Evolutionary conservation across 345 rosid species (phyloP).

Genomic region (Melaleuca alternifolia): DNA sequence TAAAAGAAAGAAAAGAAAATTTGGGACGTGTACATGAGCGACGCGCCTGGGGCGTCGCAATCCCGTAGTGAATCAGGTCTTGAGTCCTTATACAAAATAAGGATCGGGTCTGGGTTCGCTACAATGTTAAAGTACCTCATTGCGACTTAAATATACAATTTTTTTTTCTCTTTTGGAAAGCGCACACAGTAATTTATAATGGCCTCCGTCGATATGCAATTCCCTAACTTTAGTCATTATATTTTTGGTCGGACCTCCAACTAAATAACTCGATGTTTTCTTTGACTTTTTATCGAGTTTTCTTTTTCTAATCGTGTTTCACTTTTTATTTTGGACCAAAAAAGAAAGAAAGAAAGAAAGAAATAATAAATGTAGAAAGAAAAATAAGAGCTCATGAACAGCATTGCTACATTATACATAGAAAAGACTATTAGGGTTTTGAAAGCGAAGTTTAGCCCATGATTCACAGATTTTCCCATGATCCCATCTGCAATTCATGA

Average conservation of each 20-base stretch:
- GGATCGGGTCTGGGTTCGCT: too few relatives aligned
- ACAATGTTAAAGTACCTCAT: too few relatives aligned
- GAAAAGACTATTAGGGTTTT: not conserved
- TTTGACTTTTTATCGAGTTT: too few relatives aligned
- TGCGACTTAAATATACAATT: too few relatives aligned
- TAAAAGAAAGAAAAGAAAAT: too few relatives aligned
- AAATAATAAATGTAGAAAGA: not conserved
- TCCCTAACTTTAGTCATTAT: too few relatives aligned
- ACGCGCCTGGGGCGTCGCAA: too few relatives aligned
- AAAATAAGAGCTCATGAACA: not conserved
- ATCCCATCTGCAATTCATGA: not conserved
- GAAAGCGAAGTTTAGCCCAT: not conserved
- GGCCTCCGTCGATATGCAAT: not conserved
- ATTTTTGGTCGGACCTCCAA: too few relatives aligned
- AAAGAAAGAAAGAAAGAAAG: not conserved
- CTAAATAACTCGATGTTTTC: not conserved
- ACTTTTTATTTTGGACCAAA: not conserved
- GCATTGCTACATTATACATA: not conserved
- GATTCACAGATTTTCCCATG: not conserved
- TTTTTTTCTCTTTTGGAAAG: not conserved
- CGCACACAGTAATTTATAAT: not conserved
- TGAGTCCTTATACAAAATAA: too few relatives aligned
- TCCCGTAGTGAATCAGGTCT: too few relatives aligned
- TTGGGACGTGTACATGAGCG: too few relatives aligned
- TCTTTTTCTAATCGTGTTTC: too few relatives aligned